Conservation (phyloP, 2,329 filamentous ascomycete species). For the Periconia sp. region DNA sequence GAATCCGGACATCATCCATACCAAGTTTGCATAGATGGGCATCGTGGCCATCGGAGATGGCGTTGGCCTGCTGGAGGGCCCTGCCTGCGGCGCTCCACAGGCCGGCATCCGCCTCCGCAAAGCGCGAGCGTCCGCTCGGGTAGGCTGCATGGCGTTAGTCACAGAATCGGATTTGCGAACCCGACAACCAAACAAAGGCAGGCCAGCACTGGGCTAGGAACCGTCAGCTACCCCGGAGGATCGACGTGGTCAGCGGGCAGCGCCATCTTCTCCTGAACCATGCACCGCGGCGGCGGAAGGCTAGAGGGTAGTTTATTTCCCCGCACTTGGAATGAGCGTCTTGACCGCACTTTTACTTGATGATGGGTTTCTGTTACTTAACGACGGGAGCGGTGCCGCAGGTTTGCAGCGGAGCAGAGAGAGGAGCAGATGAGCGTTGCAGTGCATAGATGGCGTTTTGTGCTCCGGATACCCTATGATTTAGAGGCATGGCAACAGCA, state of each 20-base stretch:
- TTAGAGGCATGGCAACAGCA: conserved; percentile 23
- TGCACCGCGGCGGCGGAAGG: conserved; percentile 25
- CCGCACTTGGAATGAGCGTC: conserved; percentile 36
- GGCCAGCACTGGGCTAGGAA: conserved; percentile 27
- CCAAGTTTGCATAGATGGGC: conserved; percentile 79
- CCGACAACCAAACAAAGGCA: conserved; percentile 32
- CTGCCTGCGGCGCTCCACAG: conserved; percentile 29
- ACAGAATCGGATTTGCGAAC: conserved; percentile 35
- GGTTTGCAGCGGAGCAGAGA: conserved; percentile 16
- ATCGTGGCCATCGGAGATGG: conserved; percentile 26
- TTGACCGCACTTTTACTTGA: conserved; percentile 16
- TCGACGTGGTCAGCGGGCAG: conserved; percentile 30
- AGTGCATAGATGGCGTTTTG: conserved; percentile 44
- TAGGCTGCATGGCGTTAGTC: conserved; percentile 44
- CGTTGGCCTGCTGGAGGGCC: too few relatives aligned
- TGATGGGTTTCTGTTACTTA: conserved; percentile 45
- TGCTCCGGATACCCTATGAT: conserved; percentile 41
- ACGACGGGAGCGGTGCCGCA: too few relatives aligned
- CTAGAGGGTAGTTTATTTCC: conserved; percentile 41
- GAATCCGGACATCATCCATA: conserved; percentile 98
- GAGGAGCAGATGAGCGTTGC: conserved; percentile 21
- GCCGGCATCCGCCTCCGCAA: conserved; percentile 41
- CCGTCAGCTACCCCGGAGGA: conserved; percentile 13
- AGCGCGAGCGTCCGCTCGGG: conserved; percentile 19
- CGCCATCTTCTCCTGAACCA: conserved; percentile 13